A percentile compares a stretch with the other conserved stretches of the same genome.
Conservation (phyloP, 495 filamentous ascomycete genomes). For the Podospora pseudoanserina region DNA sequence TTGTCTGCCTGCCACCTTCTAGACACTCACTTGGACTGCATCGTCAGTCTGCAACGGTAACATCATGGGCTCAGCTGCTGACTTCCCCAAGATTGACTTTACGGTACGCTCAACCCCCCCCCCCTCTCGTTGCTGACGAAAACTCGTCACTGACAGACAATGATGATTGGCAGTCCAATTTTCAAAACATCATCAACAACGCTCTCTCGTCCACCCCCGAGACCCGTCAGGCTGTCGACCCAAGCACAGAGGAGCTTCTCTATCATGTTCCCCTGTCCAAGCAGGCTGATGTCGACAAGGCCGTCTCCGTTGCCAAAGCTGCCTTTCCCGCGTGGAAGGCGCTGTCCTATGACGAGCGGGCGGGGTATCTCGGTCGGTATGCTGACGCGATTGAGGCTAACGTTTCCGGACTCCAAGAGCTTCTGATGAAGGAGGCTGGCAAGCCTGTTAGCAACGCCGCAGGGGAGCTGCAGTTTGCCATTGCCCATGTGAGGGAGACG, state of each 20-base stretch:
- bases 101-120: neutral
- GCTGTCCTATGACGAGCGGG: constrained; percentile 39
- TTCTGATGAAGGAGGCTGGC: constrained; percentile 18
- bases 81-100: constrained; percentile 3
- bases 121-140: neutral
- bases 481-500: constrained; percentile 10
- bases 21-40: too few relatives aligned
- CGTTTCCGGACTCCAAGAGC: constrained; percentile 27
- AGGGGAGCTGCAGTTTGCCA: neutral
- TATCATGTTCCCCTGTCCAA: constrained; percentile 39
- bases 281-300: constrained; percentile 40
- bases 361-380: constrained; percentile 48
- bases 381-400: constrained; percentile 34
- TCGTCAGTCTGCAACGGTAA: neutral
- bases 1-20: neutral
- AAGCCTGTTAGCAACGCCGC: constrained; percentile 2
- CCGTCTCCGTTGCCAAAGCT: constrained; percentile 37
- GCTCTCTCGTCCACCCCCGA: constrained; percentile 27
- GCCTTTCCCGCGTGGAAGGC: constrained; percentile 42
- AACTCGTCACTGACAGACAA: neutral
- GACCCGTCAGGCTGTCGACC: constrained; percentile 35
- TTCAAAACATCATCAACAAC: constrained; percentile 39
- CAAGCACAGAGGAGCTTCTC: constrained; percentile 38
- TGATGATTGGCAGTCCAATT: constrained; percentile 3
- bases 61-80: constrained; percentile 1